Percentiles rank a stretch among this genome's conserved stretches.
These are phyloP conservation scores for Penicillium fuscoglaucum DNA, from an alignment of 2,329 filamentous ascomycete species.

Conservation along the genomic window DNA sequence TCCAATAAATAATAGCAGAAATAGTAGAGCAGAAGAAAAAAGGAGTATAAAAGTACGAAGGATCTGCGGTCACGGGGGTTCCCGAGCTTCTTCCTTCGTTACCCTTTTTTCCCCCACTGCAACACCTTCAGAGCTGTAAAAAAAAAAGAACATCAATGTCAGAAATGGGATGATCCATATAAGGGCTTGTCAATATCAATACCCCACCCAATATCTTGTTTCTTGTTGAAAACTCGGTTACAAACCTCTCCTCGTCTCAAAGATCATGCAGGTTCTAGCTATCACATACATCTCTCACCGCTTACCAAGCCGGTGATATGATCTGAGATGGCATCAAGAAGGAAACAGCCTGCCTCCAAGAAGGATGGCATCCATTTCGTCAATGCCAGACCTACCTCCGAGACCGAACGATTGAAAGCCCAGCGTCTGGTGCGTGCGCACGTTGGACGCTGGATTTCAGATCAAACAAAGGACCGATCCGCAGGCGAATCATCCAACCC, in stretches of 20 bases:
- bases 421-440: constrained; percentile 37
- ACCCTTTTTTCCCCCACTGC: not conserved
- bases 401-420: constrained; percentile 29
- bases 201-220: not conserved
- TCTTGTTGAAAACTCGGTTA: not conserved
- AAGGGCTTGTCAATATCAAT: not conserved
- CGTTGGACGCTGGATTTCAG: constrained; percentile 40
- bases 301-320: not conserved
- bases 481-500: constrained; percentile 8
- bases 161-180: not conserved
- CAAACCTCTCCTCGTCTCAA: not conserved
- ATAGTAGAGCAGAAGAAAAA: not conserved
- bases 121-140: not conserved
- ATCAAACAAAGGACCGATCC: constrained; percentile 35
- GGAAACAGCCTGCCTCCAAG: constrained; percentile 21
- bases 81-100: not conserved
- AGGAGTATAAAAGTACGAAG: not conserved
- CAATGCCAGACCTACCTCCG: constrained; percentile 35
- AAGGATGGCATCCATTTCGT: constrained; percentile 35
- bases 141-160: not conserved
- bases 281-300: not conserved
- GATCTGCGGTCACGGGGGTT: constrained; percentile 8
- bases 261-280: not conserved
- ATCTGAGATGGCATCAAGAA: constrained; percentile 27
- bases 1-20: not conserved